These are phyloP conservation scores for Irpex lacteus DNA, from an alignment of 1,284 basidiomycete genomes.

Conservation along the genomic window DNA sequence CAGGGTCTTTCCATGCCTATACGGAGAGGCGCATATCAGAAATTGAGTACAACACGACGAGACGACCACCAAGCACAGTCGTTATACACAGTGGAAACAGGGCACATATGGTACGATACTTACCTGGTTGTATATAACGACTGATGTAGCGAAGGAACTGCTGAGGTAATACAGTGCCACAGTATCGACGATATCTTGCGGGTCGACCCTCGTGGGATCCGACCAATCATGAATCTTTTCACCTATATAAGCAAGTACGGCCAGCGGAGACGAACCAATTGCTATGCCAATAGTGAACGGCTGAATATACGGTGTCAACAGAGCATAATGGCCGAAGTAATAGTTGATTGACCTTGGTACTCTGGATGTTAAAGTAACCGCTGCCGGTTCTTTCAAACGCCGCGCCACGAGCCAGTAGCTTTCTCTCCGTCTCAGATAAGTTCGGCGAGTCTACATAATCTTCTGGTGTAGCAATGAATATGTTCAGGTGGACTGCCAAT, in stretches of 20 bases:
- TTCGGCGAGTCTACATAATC: background rate
- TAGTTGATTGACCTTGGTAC: background rate
- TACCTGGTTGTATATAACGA: conserved; percentile 9
- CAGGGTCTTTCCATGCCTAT: background rate
- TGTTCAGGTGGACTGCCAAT: background rate
- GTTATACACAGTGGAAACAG: too few species aligned
- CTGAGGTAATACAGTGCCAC: conserved; percentile 18
- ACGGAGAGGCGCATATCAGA: too few species aligned
- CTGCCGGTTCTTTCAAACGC: conserved; percentile 2
- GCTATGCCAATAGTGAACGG: conserved; percentile 13
- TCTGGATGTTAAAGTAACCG: conserved; percentile 7
- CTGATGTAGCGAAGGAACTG: conserved; percentile 9
- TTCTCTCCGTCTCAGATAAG: background rate
- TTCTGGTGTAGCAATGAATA: background rate
- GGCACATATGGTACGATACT: background rate
- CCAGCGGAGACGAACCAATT: conserved; percentile 11
- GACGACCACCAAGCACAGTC: too few species aligned
- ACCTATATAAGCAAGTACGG: conserved; percentile 14
- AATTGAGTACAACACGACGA: too few species aligned
- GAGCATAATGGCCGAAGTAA: background rate
- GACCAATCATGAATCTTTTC: conserved; percentile 10
- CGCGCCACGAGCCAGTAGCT: conserved; percentile 2
- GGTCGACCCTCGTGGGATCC: background rate
- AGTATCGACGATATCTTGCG: conserved; percentile 1
- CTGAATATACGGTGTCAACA: background rate